Base-by-base conservation (phyloP, 2,329 filamentous ascomycete genomes). In the Davidsoniella virescens region DNA sequence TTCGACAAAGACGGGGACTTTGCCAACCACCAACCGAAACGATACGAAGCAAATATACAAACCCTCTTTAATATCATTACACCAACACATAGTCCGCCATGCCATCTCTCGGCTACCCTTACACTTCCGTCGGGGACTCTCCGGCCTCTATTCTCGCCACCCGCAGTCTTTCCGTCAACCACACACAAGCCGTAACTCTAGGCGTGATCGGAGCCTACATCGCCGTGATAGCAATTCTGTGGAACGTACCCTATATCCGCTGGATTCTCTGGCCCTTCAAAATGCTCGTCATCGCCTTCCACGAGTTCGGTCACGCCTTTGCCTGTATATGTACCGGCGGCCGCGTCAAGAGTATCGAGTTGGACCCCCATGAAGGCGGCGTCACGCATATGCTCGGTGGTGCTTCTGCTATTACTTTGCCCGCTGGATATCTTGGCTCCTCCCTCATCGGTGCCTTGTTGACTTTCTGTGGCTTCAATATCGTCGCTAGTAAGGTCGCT, bases 261-360 rank as follows among this genome's bases (percentile, higher is more conserved):
- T 82, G 77, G 71, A 70, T 81, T 1, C 66, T 88, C 36, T 88
- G 83, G 83, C 84, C 84, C 3, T 87, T 88, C 68, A 88, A 88
- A 79, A 87, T 87, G 83, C 72, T 88, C 17, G 82, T 85, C 47
- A 87, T 88, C 55, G 84, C 84, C 37, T 88, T 87, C 63, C 84
- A 88, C 65, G 84, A 88, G 57, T 80, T 87, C 59, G 77, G 81
- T 10, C 84, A 88, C 64, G 84, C 84, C 45, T 75, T 86, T 57
- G 78, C 78, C 1, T 81, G 82, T 38, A 73, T 80, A 55, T 74
- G 78, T 53, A 88, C 84, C 0, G 84, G 84, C 50, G 84, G 84
- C 4, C 71, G 68, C 50, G 84, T 88, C 56, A 77, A 85, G 60
- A 82, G 77, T 38, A 87, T 88, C 59, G 80, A 1, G 16, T 48